Percentiles rank a stretch among this genome's conserved stretches.
Evolutionary conservation across 2,329 filamentous ascomycete species (phyloP).

Genomic region (Fusarium hainanense): DNA sequence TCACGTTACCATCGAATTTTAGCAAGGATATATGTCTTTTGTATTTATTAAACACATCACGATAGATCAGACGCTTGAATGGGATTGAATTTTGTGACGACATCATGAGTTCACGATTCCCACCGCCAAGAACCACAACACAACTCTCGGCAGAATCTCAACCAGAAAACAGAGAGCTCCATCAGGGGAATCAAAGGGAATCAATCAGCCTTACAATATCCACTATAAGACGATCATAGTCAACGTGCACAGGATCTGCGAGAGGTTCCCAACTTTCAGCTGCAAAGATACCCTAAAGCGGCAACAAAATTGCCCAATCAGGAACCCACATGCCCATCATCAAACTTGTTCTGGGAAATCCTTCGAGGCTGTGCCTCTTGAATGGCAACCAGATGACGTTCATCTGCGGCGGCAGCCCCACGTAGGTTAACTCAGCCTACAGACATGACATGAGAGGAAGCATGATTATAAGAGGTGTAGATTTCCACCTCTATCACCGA

Average conservation of each 20-base stretch:
- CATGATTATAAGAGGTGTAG: neutral
- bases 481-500: neutral
- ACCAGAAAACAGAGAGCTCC: neutral
- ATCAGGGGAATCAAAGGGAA: too few relatives aligned
- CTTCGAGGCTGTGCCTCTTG: slow-evolving; percentile 12
- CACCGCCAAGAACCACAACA: neutral
- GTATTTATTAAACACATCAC: neutral
- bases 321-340: neutral
- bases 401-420: neutral
- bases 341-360: neutral
- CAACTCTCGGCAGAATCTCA: neutral
- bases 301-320: neutral
- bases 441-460: accelerated
- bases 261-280: neutral
- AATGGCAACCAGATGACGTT: neutral
- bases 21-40: neutral
- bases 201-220: neutral
- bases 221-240: neutral
- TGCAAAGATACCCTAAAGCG: neutral
- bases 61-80: accelerated
- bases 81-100: neutral
- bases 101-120: neutral
- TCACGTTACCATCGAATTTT: neutral
- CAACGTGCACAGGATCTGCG: neutral
- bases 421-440: neutral